phyloP scores from a whole-genome alignment of 306 rosid genomes.

The Quercus gilva region DNA sequence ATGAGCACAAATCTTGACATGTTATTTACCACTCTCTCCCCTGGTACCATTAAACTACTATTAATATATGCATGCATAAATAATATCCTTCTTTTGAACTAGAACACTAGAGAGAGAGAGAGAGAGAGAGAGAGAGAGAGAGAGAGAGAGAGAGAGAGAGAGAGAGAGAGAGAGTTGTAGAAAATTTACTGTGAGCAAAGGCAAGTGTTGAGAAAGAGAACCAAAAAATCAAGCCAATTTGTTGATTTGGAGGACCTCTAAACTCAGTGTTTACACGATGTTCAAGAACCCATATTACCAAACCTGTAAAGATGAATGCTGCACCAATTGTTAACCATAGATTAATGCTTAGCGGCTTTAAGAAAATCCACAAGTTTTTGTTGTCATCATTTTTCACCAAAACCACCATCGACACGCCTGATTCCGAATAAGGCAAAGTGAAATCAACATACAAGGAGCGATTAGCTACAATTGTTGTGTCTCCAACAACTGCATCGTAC shows the following conservation, averaged over 20 bases:
- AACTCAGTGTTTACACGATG: slow-evolving; percentile 28
- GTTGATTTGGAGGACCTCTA: slow-evolving; percentile 20
- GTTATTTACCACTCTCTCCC: slow-evolving; percentile 25
- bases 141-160: too few species aligned
- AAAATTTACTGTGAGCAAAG: slow-evolving; percentile 36
- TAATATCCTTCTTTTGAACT: background rate
- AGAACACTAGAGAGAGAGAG: too few species aligned
- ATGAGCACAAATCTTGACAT: slow-evolving; percentile 36
- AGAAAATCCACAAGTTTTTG: slow-evolving; percentile 40
- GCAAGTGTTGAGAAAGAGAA: slow-evolving; percentile 41
- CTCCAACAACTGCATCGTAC: slow-evolving; percentile 42
- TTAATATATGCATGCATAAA: background rate
- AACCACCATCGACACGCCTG: slow-evolving; percentile 42
- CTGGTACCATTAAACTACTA: slow-evolving; percentile 1
- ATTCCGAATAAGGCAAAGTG: slow-evolving; percentile 36
- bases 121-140: too few species aligned
- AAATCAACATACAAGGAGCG: slow-evolving; percentile 39
- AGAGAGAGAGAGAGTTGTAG: background rate
- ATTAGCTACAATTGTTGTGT: slow-evolving; percentile 37
- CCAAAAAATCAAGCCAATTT: slow-evolving; percentile 31
- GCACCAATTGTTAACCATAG: slow-evolving; percentile 35
- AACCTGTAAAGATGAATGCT: slow-evolving; percentile 29
- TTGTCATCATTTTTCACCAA: slow-evolving; percentile 16
- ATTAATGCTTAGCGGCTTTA: slow-evolving; percentile 37
- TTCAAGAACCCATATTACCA: slow-evolving; percentile 38